phyloP scores from a whole-genome alignment of 768 basidiomycete species.

The Amanita rimosa region DNA sequence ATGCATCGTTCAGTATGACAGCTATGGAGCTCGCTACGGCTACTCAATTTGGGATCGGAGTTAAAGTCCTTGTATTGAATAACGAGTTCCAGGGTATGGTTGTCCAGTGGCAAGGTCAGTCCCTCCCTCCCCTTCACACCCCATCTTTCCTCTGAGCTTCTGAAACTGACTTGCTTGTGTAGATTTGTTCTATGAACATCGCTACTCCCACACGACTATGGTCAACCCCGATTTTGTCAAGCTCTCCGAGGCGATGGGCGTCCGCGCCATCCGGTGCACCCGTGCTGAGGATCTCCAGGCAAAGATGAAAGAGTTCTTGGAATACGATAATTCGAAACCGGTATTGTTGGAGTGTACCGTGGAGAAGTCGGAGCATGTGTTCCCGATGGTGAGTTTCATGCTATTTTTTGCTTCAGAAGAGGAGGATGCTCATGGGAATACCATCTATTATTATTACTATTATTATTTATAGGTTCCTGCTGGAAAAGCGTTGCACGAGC shows the following conservation, averaged over 20 bases:
- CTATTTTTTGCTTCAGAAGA: too few relatives aligned
- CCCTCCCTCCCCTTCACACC: neutral
- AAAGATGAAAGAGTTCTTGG: slow-evolving; percentile 98
- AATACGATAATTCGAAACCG: slow-evolving; percentile 81
- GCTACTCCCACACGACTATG: slow-evolving; percentile 98
- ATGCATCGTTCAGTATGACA: slow-evolving; percentile 98
- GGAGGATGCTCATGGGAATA: slow-evolving; percentile 2
- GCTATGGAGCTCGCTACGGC: slow-evolving; percentile 98
- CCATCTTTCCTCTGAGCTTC: too few relatives aligned
- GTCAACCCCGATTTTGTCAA: slow-evolving; percentile 90
- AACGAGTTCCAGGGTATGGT: slow-evolving; percentile 99
- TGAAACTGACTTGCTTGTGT: neutral
- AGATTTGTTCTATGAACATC: slow-evolving; percentile 92
- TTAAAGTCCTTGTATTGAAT: slow-evolving; percentile 88
- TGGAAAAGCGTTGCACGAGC: slow-evolving; percentile 91
- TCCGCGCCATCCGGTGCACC: slow-evolving; percentile 78
- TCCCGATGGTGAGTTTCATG: slow-evolving; percentile 59
- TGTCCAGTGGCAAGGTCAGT: slow-evolving; percentile 91
- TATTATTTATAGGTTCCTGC: slow-evolving; percentile 62
- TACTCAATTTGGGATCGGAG: slow-evolving; percentile 82
- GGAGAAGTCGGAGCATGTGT: slow-evolving; percentile 76
- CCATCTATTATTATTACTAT: slow-evolving; percentile 1
- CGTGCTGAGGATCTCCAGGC: slow-evolving; percentile 67
- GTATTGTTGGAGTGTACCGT: slow-evolving; percentile 88
- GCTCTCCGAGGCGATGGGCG: slow-evolving; percentile 84